Base-by-base conservation (phyloP, 2,329 filamentous ascomycete genomes). In the Calonectria pauciramosa region DNA sequence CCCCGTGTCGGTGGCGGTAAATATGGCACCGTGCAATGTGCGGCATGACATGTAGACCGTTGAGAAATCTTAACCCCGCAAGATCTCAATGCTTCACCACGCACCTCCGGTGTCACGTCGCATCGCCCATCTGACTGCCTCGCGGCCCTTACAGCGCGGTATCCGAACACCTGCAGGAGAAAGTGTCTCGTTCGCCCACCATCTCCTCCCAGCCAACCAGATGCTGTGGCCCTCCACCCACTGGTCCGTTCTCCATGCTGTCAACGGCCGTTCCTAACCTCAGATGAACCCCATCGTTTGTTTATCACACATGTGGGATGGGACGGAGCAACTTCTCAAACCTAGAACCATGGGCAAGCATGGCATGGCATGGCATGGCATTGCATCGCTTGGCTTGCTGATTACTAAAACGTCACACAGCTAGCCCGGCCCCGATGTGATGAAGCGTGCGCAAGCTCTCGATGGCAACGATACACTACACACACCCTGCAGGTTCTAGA, bases 391-490 rank as follows among this genome's bases (percentile, higher is more conserved):
- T 63, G 56, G 56, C 56, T 41, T 63, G 23, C 65, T 72, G 56
- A 71, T 77, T 73, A 70, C 71, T 68, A 67, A 73, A 78, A 68
- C 67, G 34, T 72, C 73, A 76, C 70, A 60, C 65, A 59, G 47
- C 78, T 76, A 77, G 75, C 56, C 75, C 73, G 70, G 73, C 74
- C 69, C 47, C 72, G 75, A 73, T 78, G 78, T 81, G 80, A 81
- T 77, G 74, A 75, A 78, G 75, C 72, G 68, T 77, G 79, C 77
- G 68, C 76, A 78, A 81, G 79, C 77, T 78, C 75, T 28, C 77
- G 75, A 80, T 79, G 73, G 75, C 71, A 72, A 75, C 66, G 47
- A 41, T 56, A 68, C 68, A 52, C 47, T 32, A 32, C 30, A 32
- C 30, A 59, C 38, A 41, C 66, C 66, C 34, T 68, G 65, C 32